A percentile compares a stretch with the other conserved stretches of the same genome.
phyloP scores from a whole-genome alignment of 208 protist species.

The Trypanosoma platydactyli region DNA sequence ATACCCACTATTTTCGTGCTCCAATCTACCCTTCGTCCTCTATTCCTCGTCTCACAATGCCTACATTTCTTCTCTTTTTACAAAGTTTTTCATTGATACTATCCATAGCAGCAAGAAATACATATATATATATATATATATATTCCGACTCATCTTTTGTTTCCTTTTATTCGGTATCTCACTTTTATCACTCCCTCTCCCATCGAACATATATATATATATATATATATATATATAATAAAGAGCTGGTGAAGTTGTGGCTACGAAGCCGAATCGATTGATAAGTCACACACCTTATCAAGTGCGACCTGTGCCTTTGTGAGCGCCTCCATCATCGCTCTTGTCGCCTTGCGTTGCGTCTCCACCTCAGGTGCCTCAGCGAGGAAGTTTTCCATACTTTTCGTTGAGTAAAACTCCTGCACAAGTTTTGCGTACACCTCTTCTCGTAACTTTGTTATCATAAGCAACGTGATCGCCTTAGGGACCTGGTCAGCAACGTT shows the following conservation, averaged over 20 bases:
- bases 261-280: slow-evolving; percentile 22
- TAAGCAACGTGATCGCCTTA: slow-evolving; percentile 98
- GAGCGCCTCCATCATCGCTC: slow-evolving; percentile 90
- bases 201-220: no score
- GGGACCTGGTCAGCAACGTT: slow-evolving; percentile 96
- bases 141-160: no score
- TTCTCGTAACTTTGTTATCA: slow-evolving; percentile 93
- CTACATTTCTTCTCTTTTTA: no score
- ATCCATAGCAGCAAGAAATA: no score
- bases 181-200: no score
- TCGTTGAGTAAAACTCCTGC: slow-evolving; percentile 92
- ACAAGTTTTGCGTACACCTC: slow-evolving; percentile 96
- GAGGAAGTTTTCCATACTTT: slow-evolving; percentile 93
- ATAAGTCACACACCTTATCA: slow-evolving; percentile 81
- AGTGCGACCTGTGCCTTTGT: slow-evolving; percentile 82
- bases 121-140: no score
- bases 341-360: slow-evolving; percentile 84
- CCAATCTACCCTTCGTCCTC: no score
- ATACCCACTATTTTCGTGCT: no score
- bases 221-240: not conserved
- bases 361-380: slow-evolving; percentile 89
- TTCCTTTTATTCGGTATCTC: no score
- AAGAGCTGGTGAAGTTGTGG: not conserved
- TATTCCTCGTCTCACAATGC: no score
- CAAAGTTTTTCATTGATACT: no score